phyloP scores from a whole-genome alignment of 1,284 basidiomycete genomes.

The Clitocybe nebularis region DNA sequence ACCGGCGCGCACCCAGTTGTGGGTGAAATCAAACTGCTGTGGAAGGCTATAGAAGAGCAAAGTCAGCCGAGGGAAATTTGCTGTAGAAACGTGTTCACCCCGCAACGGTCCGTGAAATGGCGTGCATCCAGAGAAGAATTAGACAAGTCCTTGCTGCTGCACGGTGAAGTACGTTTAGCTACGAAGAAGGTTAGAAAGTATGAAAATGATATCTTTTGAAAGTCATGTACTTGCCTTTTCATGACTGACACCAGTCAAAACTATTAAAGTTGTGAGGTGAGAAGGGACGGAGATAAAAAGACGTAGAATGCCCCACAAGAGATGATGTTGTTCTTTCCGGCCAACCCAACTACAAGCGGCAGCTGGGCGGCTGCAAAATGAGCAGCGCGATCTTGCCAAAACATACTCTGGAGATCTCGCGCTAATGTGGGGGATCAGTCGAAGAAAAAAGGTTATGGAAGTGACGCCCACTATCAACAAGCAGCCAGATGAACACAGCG shows the following conservation, averaged over 20 bases:
- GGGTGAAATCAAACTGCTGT: constrained; percentile 23
- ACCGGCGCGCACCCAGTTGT: constrained; percentile 27
- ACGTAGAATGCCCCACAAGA: constrained; percentile 24
- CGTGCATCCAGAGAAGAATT: constrained; percentile 30
- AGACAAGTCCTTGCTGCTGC: constrained; percentile 28
- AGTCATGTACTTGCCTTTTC: constrained; percentile 23
- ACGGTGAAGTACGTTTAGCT: constrained; percentile 32
- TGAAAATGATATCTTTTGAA: background rate
- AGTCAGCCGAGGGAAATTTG: background rate
- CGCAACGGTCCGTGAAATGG: constrained; percentile 23
- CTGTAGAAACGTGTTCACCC: constrained; percentile 18
- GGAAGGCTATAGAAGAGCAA: constrained; percentile 20
- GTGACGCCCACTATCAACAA: constrained; percentile 38
- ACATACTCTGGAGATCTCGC: constrained; percentile 23
- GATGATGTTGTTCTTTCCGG: constrained; percentile 31
- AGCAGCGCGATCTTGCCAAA: constrained; percentile 29
- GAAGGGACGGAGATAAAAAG: too few species aligned
- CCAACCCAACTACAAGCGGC: constrained; percentile 27
- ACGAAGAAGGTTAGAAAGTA: background rate
- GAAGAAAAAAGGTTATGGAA: background rate
- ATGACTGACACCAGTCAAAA: constrained; percentile 30
- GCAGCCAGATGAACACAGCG: constrained; percentile 35
- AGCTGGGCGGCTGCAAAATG: constrained; percentile 29
- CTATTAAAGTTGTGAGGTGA: too few species aligned
- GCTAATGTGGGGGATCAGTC: constrained; percentile 16